Percentiles rank a stretch among this genome's conserved stretches.
These are phyloP conservation scores for Plasmodium gonderi DNA, from an alignment of 169 alveolate genomes.

Conservation along the genomic window DNA sequence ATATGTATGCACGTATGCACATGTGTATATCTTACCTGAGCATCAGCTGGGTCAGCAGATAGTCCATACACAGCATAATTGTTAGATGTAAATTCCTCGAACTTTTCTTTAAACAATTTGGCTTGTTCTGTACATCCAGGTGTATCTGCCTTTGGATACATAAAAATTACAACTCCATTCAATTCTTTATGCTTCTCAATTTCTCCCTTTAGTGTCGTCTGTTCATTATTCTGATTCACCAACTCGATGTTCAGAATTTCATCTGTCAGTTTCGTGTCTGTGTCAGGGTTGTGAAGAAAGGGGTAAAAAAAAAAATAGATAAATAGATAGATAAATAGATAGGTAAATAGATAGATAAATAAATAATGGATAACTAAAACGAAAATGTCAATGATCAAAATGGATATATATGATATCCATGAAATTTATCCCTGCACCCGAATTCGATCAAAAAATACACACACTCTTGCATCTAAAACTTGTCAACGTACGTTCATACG, in stretches of 20 bases:
- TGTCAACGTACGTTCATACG: too few relatives aligned
- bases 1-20: too few relatives aligned
- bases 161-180: conserved; percentile 83
- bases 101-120: conserved; percentile 67
- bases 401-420: too few relatives aligned
- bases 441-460: too few relatives aligned
- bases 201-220: conserved; percentile 68
- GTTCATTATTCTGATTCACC: conserved; percentile 65
- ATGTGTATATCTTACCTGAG: conserved; percentile 4
- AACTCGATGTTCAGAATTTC: conserved; percentile 72
- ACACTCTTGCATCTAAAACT: not conserved
- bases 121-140: conserved; percentile 87
- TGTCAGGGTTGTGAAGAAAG: not conserved
- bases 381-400: too few relatives aligned
- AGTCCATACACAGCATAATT: conserved; percentile 78
- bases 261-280: conserved; percentile 75
- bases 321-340: not conserved
- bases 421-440: too few relatives aligned
- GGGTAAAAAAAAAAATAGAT: not conserved
- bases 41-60: conserved; percentile 78
- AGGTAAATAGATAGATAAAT: not conserved
- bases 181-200: conserved; percentile 67
- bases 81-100: conserved; percentile 42
- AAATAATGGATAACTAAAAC: too few relatives aligned
- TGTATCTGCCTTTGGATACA: conserved; percentile 82